These are phyloP conservation scores for Capniomyces stellatus DNA, from an alignment of 371 early-diverging fungal genomes.

Conservation along the genomic window DNA sequence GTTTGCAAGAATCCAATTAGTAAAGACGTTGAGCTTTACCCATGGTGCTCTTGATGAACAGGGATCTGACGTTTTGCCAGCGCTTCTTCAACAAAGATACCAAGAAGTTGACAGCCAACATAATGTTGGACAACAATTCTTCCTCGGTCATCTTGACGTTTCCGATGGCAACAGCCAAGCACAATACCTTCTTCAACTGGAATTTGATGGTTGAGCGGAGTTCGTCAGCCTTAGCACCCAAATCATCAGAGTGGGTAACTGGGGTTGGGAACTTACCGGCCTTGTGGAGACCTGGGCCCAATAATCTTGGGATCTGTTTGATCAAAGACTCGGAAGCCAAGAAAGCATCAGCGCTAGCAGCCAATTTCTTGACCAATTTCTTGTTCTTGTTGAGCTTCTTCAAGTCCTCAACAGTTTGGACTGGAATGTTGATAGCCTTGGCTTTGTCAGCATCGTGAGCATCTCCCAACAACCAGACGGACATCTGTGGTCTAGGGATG, in stretches of 20 bases:
- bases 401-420: slow-evolving; percentile 91
- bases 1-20: slow-evolving; percentile 25
- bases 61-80: slow-evolving; percentile 98
- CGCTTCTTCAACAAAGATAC: slow-evolving; percentile 97
- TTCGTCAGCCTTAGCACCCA: slow-evolving; percentile 82
- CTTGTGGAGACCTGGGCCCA: slow-evolving; percentile 93
- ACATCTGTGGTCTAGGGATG: slow-evolving; percentile 82
- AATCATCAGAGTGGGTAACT: slow-evolving; percentile 79
- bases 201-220: slow-evolving; percentile 97
- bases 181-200: slow-evolving; percentile 97
- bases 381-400: slow-evolving; percentile 99
- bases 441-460: slow-evolving; percentile 91
- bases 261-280: slow-evolving; percentile 98
- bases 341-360: slow-evolving; percentile 90
- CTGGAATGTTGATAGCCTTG: slow-evolving; percentile 81
- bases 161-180: slow-evolving; percentile 96
- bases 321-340: slow-evolving; percentile 93
- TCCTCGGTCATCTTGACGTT: slow-evolving; percentile 92
- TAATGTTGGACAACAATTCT: slow-evolving; percentile 91
- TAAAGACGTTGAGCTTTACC: slow-evolving; percentile 79
- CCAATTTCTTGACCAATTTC: slow-evolving; percentile 97
- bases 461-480: slow-evolving; percentile 93
- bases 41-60: slow-evolving; percentile 97
- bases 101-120: slow-evolving; percentile 95
- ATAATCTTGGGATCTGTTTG: slow-evolving; percentile 96